A percentile compares a stretch with the other conserved stretches of the same genome.
phyloP scores from a whole-genome alignment of 2,329 filamentous ascomycete genomes.

The Pseudogymnoascus destructans region DNA sequence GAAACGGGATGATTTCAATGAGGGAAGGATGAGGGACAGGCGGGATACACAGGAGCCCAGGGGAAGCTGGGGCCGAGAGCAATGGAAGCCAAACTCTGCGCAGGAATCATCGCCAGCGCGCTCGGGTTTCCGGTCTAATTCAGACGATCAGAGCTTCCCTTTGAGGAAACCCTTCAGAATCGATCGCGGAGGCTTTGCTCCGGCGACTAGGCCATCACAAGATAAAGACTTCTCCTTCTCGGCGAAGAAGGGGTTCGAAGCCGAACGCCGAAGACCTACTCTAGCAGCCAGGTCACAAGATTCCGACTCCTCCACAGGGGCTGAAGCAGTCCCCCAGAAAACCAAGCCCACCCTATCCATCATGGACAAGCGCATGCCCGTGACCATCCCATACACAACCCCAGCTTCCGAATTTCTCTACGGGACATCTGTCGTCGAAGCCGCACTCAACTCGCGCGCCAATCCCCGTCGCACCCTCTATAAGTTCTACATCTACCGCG shows the following conservation, averaged over 20 bases:
- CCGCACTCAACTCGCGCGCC: constrained; percentile 50
- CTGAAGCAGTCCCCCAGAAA: neutral
- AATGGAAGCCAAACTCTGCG: neutral
- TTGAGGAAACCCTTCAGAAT: neutral
- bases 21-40: neutral
- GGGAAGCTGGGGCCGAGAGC: neutral
- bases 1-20: neutral
- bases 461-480: constrained; percentile 59
- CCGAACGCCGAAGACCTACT: neutral
- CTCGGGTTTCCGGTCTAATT: neutral
- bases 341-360: neutral
- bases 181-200: neutral
- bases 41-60: constrained; percentile 6
- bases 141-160: neutral
- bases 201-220: neutral
- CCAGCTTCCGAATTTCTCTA: constrained; percentile 88
- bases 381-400: constrained; percentile 56
- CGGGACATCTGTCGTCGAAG: constrained; percentile 66
- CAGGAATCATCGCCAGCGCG: neutral
- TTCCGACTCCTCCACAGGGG: neutral
- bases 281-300: neutral
- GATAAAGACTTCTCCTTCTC: constrained; percentile 8
- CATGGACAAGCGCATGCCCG: constrained; percentile 20
- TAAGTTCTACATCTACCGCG: constrained; percentile 64
- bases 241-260: neutral